Conservation (phyloP, 352 stramenopile genomes). For the Achlya hypogyna region DNA sequence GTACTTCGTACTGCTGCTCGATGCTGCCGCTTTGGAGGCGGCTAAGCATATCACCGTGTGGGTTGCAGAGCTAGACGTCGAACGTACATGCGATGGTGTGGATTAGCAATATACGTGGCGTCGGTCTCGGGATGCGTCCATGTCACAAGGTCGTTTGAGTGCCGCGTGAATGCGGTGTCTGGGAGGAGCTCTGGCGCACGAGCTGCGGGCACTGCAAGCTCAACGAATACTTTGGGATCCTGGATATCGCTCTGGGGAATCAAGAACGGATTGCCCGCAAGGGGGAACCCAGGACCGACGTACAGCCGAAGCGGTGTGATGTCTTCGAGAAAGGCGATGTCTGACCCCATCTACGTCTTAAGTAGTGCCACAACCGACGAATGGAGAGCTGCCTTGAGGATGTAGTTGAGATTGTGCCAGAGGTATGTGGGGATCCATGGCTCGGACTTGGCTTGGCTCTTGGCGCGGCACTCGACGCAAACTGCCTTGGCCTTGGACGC, state of each 20-base stretch:
- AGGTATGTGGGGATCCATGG: slow-evolving; percentile 12
- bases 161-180: background rate
- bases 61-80: background rate
- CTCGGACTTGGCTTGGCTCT: background rate
- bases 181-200: background rate
- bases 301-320: slow-evolving; percentile 39
- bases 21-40: background rate
- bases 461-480: slow-evolving; percentile 44
- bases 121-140: slow-evolving; percentile 18
- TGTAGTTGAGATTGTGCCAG: slow-evolving; percentile 41
- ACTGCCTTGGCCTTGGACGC: background rate
- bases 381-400: slow-evolving; percentile 47
- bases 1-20: background rate
- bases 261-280: slow-evolving; percentile 64
- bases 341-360: slow-evolving; percentile 30
- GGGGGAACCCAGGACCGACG: slow-evolving; percentile 36
- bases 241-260: slow-evolving; percentile 50
- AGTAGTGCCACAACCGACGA: background rate
- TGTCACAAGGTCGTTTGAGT: background rate
- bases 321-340: slow-evolving; percentile 62
- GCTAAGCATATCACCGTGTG: background rate
- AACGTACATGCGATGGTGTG: slow-evolving; percentile 9
- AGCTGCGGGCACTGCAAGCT: background rate
- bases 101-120: slow-evolving; percentile 11
- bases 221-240: slow-evolving; percentile 28